Conservation (phyloP, 257 asterid species). For the Jaltomata sinuosa region DNA sequence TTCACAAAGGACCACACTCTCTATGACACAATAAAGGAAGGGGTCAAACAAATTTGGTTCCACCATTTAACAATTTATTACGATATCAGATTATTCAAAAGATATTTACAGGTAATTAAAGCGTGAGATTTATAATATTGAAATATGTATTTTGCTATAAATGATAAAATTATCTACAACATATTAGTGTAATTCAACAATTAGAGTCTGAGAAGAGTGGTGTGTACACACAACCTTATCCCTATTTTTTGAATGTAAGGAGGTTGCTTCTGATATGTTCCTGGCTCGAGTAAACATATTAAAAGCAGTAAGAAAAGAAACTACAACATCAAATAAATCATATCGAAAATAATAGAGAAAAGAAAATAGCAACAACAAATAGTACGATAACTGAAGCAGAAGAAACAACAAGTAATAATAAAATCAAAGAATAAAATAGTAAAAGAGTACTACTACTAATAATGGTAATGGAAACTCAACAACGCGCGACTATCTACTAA, state of each 20-base stretch:
- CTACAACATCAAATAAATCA: too few species aligned
- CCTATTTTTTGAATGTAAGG: background rate
- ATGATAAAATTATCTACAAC: background rate
- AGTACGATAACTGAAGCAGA: background rate
- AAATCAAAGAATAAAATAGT: background rate
- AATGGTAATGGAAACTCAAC: background rate
- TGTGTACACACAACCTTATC: background rate
- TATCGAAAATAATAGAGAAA: too few species aligned
- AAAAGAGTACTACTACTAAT: background rate
- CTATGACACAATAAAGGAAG: background rate
- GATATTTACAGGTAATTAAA: background rate
- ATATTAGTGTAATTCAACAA: background rate
- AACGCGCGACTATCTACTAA: background rate
- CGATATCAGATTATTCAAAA: background rate
- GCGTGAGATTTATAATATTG: background rate
- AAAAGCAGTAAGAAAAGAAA: too few species aligned
- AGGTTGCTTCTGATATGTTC: background rate
- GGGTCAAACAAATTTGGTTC: background rate
- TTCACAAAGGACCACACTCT: background rate
- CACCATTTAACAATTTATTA: background rate
- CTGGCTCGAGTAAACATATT: too few species aligned
- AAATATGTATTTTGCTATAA: background rate
- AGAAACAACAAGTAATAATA: background rate
- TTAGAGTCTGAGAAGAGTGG: accelerated
- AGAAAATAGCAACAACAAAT: too few species aligned